These are phyloP conservation scores for Rhodotorula sp. DNA, from an alignment of 1,284 basidiomycete genomes.

Conservation along the genomic window DNA sequence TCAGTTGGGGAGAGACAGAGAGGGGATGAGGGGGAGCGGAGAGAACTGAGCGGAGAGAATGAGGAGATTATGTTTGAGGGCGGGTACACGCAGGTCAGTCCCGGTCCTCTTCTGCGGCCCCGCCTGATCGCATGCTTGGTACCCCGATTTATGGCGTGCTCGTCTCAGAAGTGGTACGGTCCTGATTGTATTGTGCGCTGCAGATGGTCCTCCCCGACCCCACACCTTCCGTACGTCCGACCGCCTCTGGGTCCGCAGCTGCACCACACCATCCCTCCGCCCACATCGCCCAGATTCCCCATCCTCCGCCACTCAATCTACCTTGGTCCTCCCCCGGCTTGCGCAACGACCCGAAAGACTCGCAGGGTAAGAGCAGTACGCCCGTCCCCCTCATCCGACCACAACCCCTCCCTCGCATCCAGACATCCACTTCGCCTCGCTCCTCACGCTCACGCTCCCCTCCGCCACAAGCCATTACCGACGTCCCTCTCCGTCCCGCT, in stretches of 20 bases:
- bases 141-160: too few species aligned
- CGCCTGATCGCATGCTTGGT: too few species aligned
- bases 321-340: constrained; percentile 3
- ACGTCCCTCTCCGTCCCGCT: neutral
- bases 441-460: neutral
- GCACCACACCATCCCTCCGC: neutral
- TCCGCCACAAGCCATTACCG: neutral
- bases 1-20: fast-evolving
- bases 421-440: neutral
- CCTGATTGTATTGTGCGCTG: neutral
- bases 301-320: neutral
- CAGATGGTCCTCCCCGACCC: constrained; percentile 12
- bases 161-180: too few species aligned
- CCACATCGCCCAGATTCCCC: neutral
- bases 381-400: neutral
- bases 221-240: neutral
- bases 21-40: neutral
- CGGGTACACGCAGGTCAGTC: constrained; percentile 1
- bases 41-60: neutral
- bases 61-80: constrained; percentile 1
- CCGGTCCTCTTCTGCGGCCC: too few species aligned
- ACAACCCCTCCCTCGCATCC: neutral
- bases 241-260: neutral
- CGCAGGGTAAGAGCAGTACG: too few species aligned
- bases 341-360: neutral